These are phyloP conservation scores for Aspergillus pseudonomiae DNA, from an alignment of 2,329 filamentous ascomycete species.

Conservation along the genomic window DNA sequence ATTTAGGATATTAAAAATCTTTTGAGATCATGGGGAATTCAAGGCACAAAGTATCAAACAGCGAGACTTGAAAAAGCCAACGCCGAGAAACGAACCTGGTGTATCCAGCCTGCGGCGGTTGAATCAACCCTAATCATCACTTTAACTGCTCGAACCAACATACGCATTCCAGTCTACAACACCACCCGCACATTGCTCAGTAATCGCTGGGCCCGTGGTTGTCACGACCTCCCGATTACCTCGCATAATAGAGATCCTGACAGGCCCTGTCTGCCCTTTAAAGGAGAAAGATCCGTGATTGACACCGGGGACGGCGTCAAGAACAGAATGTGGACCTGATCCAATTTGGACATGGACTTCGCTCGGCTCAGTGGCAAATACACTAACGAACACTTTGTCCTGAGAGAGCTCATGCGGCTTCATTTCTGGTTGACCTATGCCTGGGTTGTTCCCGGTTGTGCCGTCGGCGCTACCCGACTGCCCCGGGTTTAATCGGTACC, in stretches of 20 bases:
- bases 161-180: constrained; percentile 41
- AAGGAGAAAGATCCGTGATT: constrained; percentile 39
- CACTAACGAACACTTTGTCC: constrained; percentile 37
- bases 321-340: constrained; percentile 18
- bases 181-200: constrained; percentile 28
- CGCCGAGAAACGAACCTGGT: neutral
- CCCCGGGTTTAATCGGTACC: constrained; percentile 39
- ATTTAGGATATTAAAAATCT: too few species aligned
- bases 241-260: constrained; percentile 31
- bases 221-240: constrained; percentile 24
- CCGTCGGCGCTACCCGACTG: constrained; percentile 31
- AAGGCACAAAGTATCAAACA: too few species aligned
- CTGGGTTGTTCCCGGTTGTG: constrained; percentile 39
- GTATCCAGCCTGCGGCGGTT: neutral
- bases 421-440: constrained; percentile 30
- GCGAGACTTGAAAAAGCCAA: neutral
- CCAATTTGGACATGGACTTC: constrained; percentile 35
- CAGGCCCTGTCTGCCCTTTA: constrained; percentile 31
- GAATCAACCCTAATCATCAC: too few species aligned
- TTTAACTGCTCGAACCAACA: constrained; percentile 33
- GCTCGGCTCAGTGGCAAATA: constrained; percentile 29
- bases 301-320: constrained; percentile 30
- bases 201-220: constrained; percentile 35
- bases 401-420: constrained; percentile 31
- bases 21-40: too few species aligned